These are phyloP conservation scores for Leccinum griseonigrum DNA, from an alignment of 1,284 basidiomycete genomes.

Conservation along the genomic window DNA sequence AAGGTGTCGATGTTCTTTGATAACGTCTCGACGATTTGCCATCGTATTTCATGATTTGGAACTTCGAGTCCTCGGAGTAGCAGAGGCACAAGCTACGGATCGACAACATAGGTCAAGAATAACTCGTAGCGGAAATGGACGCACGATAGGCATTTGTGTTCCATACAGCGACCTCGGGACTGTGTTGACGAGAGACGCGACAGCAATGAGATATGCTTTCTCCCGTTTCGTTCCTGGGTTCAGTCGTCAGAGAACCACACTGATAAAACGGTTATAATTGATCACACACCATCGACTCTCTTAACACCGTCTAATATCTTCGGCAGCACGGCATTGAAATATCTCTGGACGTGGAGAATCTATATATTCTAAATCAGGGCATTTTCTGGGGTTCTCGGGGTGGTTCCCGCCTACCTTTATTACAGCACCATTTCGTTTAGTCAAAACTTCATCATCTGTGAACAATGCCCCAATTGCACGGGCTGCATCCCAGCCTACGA, in stretches of 20 bases:
- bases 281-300: conserved; percentile 40
- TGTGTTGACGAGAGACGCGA: conserved; percentile 80
- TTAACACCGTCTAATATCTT: conserved; percentile 66
- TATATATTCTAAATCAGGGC: conserved; percentile 31
- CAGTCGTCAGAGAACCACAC: conserved; percentile 1
- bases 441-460: conserved; percentile 57
- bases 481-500: conserved; percentile 67
- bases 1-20: conserved; percentile 67
- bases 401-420: conserved; percentile 54
- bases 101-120: not conserved
- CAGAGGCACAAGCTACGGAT: conserved; percentile 79
- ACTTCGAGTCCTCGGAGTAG: conserved; percentile 84
- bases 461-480: conserved; percentile 69
- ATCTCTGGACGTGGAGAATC: conserved; percentile 86
- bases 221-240: conserved; percentile 46
- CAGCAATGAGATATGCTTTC: conserved; percentile 78
- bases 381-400: not conserved
- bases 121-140: conserved; percentile 21
- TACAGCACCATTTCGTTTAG: conserved; percentile 74
- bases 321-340: conserved; percentile 75
- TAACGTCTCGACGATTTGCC: conserved; percentile 81
- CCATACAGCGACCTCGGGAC: conserved; percentile 77
- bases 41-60: conserved; percentile 69
- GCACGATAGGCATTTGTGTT: conserved; percentile 64
- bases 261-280: not conserved